Evolutionary conservation across 257 asterid genomes (phyloP).

Genomic region (Henckelia pumila): DNA sequence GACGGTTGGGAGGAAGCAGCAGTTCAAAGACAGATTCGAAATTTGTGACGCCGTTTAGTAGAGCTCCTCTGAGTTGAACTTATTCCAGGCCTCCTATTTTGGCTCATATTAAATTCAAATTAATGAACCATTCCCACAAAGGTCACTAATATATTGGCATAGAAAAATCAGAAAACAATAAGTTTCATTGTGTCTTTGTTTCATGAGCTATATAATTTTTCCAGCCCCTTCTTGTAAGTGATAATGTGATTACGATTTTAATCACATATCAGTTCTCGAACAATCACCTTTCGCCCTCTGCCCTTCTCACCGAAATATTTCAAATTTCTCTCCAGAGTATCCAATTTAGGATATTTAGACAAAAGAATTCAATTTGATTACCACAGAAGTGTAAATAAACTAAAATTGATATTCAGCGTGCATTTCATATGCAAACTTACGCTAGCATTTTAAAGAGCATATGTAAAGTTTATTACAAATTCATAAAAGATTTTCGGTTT

Average conservation of each 20-base stretch:
- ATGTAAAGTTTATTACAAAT: too few species aligned
- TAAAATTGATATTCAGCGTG: background rate
- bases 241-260: background rate
- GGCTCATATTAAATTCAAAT: constrained; percentile 26
- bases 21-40: constrained; percentile 28
- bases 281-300: background rate
- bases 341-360: too few species aligned
- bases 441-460: too few species aligned
- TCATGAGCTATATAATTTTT: background rate
- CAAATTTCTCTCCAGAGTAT: too few species aligned
- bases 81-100: constrained; percentile 96
- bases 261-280: background rate
- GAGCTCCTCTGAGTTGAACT: constrained; percentile 99
- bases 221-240: background rate
- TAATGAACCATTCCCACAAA: constrained; percentile 17
- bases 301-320: background rate
- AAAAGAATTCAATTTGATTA: too few species aligned
- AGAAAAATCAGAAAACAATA: background rate
- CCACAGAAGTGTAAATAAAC: background rate
- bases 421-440: background rate
- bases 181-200: background rate
- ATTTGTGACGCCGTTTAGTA: constrained; percentile 45
- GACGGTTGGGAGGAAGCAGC: constrained; percentile 27
- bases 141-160: background rate
- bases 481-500: too few species aligned